A percentile compares a stretch with the other conserved stretches of the same genome.
Conservation (phyloP, 495 filamentous ascomycete genomes). For the Trichoderma erinaceum region DNA sequence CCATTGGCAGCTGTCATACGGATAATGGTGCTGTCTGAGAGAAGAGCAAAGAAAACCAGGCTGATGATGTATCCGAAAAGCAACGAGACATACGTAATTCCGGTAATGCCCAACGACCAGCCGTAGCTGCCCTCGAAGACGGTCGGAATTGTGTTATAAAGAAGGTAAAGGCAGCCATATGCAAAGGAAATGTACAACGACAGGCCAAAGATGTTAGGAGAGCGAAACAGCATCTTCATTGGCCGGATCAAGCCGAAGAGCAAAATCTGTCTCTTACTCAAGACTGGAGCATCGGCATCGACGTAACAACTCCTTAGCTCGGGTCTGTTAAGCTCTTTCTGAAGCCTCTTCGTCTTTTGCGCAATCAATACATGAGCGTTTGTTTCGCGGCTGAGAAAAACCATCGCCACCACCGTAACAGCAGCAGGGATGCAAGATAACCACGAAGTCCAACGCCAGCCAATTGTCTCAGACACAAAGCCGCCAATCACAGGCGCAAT, state of each 20-base stretch:
- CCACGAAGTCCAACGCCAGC: constrained; percentile 60
- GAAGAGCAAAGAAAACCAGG: constrained; percentile 27
- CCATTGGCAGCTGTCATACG: constrained; percentile 39
- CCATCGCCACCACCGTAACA: constrained; percentile 34
- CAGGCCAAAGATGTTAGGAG: constrained; percentile 61
- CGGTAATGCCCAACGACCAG: constrained; percentile 29
- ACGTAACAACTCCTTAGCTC: constrained; percentile 33
- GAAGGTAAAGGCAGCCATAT: constrained; percentile 69
- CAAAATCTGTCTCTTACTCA: constrained; percentile 25
- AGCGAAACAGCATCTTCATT: constrained; percentile 49
- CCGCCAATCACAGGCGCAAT: constrained; percentile 48
- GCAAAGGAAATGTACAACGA: constrained; percentile 68
- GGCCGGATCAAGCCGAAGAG: constrained; percentile 43
- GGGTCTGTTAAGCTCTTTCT: constrained; percentile 27
- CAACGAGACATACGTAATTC: constrained; percentile 39
- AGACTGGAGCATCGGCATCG: constrained; percentile 18
- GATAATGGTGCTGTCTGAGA: constrained; percentile 41
- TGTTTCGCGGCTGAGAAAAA: constrained; percentile 43
- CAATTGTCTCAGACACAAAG: constrained; percentile 38
- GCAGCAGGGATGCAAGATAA: constrained; percentile 45
- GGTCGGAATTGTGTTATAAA: constrained; percentile 61
- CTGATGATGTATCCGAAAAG: constrained; percentile 38
- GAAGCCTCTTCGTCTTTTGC: constrained; percentile 39
- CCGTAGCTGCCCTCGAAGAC: constrained; percentile 51
- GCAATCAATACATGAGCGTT: constrained; percentile 47